Evolutionary conservation across 805 yeast genomes (phyloP), one percentile per base, ranked within the genome.

Genomic region (Candida loeiensis): DNA sequence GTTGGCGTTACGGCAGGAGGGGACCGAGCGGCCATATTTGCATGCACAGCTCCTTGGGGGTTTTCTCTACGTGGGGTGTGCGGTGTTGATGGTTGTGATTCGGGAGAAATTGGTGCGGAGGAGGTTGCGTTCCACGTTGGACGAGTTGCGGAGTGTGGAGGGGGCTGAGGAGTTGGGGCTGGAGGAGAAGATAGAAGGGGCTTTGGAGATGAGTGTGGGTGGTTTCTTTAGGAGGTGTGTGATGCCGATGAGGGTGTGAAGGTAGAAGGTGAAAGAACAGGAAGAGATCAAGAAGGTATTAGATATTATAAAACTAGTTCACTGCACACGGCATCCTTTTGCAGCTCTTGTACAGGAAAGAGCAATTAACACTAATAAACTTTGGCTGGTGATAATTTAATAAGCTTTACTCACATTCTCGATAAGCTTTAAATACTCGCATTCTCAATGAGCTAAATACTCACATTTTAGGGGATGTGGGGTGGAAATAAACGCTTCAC

Each of bases 41-140:
- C 71, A 80, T 47, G 69, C 83, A 1, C 87, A 81, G 50, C 65
- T 80, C 1, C 80, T 79, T 53, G 72, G 79, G 4, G 87, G 85
- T 2, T 50, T 68, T 14, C 56, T 74, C 34, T 74, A 71, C 46
- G 51, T 72, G n/a, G 58, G 57, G 8, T 73, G 74, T 0, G 51
- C 72, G 8, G 4, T 76, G 2, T 41, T 77, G 19, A 57, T 74
- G 40, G 43, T 76, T 1, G 59, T 76, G 0, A 60, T 77, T 15
- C 64, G 89, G 46, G 82, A 78, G 46, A 66, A 69, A 64, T 63
- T 74, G 40, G 74, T 81, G 2, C 49, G 66, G 33, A 56, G 73
- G 34, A 64, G 64, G 52, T 45, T 78, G 11, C 41, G 41, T 17
- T 6, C 11, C n/a, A 32, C 17, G 31, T n/a, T 34, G 18, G 14